Percentiles rank a stretch among this genome's conserved stretches.
Evolutionary conservation across 495 filamentous ascomycete species (phyloP).

Genomic region (Cairneyella variabilis): DNA sequence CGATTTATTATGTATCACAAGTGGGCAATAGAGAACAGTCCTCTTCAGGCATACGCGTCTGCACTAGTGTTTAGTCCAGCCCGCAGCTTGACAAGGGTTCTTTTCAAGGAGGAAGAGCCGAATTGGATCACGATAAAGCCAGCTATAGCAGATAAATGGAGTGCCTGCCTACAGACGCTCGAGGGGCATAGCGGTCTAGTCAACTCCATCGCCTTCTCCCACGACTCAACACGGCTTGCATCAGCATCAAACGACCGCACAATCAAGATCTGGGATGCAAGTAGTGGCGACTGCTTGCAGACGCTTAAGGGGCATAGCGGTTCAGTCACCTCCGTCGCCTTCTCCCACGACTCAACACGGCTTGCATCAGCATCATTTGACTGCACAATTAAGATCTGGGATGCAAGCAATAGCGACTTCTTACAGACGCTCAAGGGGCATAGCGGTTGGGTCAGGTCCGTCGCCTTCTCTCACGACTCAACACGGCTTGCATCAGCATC

Average conservation of each 20-base stretch:
- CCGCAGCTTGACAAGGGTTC: constrained; percentile 19
- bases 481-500: constrained; percentile 31
- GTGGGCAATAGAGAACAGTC: constrained; percentile 22
- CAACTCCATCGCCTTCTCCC: constrained; percentile 5
- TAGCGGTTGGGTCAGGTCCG: constrained; percentile 14
- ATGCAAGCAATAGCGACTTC: constrained; percentile 22
- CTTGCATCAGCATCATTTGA: not conserved
- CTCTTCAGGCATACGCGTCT: constrained; percentile 28
- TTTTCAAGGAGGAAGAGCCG: constrained; percentile 4
- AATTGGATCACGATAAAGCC: constrained; percentile 1
- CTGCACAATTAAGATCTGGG: constrained; percentile 26
- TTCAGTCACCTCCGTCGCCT: constrained; percentile 8
- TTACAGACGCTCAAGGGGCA: constrained; percentile 26
- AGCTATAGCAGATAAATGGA: constrained; percentile 8
- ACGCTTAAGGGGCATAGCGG: constrained; percentile 25
- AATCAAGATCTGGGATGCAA: constrained; percentile 25
- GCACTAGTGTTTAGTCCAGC: constrained; percentile 28
- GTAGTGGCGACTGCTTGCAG: not conserved
- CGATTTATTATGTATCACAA: constrained; percentile 12
- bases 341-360: not conserved
- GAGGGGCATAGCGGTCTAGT: constrained; percentile 23
- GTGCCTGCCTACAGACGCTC: constrained; percentile 20
- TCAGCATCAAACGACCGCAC: constrained; percentile 31
- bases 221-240: constrained; percentile 24
- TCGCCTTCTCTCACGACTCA: constrained; percentile 1